A percentile compares a stretch with the other conserved stretches of the same genome.
Conservation (phyloP, 2,329 filamentous ascomycete genomes). For the Cytospora piceicola region DNA sequence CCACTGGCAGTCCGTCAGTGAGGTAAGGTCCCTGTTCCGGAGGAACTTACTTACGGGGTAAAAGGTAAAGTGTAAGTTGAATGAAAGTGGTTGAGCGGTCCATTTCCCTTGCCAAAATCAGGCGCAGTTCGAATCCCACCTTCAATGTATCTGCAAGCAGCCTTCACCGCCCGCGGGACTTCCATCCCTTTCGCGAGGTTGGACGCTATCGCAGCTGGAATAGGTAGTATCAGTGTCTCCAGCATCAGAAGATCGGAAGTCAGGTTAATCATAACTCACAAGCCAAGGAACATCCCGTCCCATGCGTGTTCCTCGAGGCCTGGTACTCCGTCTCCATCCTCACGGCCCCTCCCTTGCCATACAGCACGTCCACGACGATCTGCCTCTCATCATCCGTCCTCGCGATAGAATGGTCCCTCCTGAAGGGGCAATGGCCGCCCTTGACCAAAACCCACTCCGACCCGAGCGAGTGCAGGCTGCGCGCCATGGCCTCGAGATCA, state of each 20-base stretch:
- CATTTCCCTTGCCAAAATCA: conserved; percentile 67
- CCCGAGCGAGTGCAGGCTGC: conserved; percentile 67
- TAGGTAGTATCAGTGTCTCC: background rate
- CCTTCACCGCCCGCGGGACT: conserved; percentile 63
- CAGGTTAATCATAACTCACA: conserved; percentile 57
- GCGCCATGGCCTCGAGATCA: conserved; percentile 72
- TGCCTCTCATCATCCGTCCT: conserved; percentile 61
- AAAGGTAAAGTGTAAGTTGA: conserved; percentile 71
- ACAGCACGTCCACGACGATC: conserved; percentile 77
- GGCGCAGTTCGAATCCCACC: conserved; percentile 69
- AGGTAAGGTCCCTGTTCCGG: background rate
- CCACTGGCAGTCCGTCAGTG: conserved; percentile 52
- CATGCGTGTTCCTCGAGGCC: conserved; percentile 81
- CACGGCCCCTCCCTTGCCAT: conserved; percentile 60
- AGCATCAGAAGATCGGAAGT: background rate
- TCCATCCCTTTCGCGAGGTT: conserved; percentile 65
- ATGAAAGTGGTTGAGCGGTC: conserved; percentile 80
- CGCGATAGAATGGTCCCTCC: conserved; percentile 62
- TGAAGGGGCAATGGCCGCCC: conserved; percentile 86
- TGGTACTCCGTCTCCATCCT: conserved; percentile 74
- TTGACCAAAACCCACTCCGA: conserved; percentile 84
- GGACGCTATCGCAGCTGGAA: conserved; percentile 71
- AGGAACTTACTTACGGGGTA: conserved; percentile 53
- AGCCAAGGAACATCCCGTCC: conserved; percentile 91
- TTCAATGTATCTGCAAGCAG: conserved; percentile 73